Percentiles rank a stretch among this genome's conserved stretches.
Conservation (phyloP, 2,329 filamentous ascomycete genomes). For the Pseudogymnoascus pannorum region DNA sequence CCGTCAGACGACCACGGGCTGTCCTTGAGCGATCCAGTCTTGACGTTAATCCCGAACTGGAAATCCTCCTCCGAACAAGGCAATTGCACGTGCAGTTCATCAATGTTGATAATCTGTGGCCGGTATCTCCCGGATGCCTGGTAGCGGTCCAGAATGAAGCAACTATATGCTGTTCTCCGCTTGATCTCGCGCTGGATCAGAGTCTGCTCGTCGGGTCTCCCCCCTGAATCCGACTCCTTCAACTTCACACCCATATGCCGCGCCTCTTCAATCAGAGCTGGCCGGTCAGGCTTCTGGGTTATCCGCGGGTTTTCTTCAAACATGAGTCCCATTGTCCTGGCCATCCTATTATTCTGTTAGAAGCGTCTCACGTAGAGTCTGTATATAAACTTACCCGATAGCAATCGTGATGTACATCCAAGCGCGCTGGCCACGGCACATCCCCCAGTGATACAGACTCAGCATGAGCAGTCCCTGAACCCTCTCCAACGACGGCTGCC, state of each 20-base stretch:
- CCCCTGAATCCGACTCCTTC: conserved; percentile 13
- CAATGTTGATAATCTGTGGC: conserved; percentile 49
- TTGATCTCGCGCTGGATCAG: conserved; percentile 56
- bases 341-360: conserved; percentile 41
- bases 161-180: conserved; percentile 67
- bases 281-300: conserved; percentile 22
- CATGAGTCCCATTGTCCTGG: conserved; percentile 54
- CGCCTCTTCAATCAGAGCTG: conserved; percentile 6
- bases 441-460: conserved; percentile 64
- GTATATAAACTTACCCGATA: conserved; percentile 22
- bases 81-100: conserved; percentile 57
- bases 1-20: background rate
- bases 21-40: conserved; percentile 40
- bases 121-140: conserved; percentile 57
- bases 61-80: conserved; percentile 62
- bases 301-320: conserved; percentile 41
- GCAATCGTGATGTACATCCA: conserved; percentile 62
- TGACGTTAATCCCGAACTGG: conserved; percentile 50
- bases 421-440: conserved; percentile 51
- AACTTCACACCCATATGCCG: background rate
- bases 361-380: background rate
- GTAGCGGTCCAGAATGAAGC: conserved; percentile 64
- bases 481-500: conserved; percentile 50
- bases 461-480: conserved; percentile 65
- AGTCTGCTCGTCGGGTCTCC: conserved; percentile 18